Evolutionary conservation across 1,139 yeast genomes (phyloP).

Genomic region (Hanseniaspora uvarum): DNA sequence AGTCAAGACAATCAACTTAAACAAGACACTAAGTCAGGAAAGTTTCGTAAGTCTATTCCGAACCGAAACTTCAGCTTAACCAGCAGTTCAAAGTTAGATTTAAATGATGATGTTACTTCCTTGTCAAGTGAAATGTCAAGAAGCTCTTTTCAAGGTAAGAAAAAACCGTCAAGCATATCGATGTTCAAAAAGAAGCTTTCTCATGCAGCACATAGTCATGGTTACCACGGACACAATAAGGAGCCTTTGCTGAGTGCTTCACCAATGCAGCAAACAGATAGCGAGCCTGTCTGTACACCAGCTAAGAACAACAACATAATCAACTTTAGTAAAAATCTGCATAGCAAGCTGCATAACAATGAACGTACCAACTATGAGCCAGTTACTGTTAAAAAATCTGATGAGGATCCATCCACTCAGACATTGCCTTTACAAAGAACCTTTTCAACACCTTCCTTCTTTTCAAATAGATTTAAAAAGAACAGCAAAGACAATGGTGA

Average conservation of each 20-base stretch:
- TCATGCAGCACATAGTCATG: background rate
- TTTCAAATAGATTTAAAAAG: constrained; percentile 10
- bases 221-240: constrained; percentile 1
- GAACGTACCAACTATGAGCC: background rate
- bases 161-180: constrained; percentile 12
- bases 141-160: background rate
- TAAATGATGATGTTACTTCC: background rate
- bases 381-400: background rate
- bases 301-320: too few relatives aligned
- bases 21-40: background rate
- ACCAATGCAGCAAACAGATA: background rate
- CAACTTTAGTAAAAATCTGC: background rate
- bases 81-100: background rate
- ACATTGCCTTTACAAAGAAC: constrained; percentile 2
- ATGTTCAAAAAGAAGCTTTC: constrained; percentile 9
- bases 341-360: background rate
- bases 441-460: constrained; percentile 13
- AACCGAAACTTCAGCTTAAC: background rate
- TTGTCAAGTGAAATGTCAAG: background rate
- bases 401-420: background rate
- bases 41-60: constrained; percentile 2
- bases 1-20: background rate
- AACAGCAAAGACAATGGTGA: background rate
- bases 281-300: background rate
- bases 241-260: background rate